A percentile compares a stretch with the other conserved stretches of the same genome.
phyloP scores from a whole-genome alignment of 805 yeast species.

The Suhomyces emberorum region DNA sequence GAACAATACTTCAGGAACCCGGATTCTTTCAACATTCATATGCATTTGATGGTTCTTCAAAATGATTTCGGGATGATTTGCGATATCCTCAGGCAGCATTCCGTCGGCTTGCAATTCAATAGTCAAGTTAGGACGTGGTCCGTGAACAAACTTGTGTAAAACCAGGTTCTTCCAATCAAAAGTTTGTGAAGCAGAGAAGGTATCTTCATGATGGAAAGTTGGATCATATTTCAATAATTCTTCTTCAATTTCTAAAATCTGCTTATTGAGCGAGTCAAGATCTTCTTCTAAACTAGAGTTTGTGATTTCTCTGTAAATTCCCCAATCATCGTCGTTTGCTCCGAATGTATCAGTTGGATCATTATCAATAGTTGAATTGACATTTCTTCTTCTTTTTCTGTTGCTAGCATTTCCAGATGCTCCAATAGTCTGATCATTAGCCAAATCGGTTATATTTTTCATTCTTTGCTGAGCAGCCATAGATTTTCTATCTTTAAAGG shows the following conservation, averaged over 20 bases:
- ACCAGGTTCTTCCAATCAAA: conserved; percentile 82
- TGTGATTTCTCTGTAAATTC: conserved; percentile 79
- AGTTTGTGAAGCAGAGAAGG: conserved; percentile 62
- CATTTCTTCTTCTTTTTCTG: conserved; percentile 43
- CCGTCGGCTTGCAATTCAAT: conserved; percentile 42
- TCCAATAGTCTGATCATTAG: conserved; percentile 54
- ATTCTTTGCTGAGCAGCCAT: conserved; percentile 88
- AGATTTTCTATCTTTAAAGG: conserved; percentile 84
- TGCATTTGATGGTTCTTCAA: conserved; percentile 89
- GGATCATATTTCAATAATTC: conserved; percentile 82
- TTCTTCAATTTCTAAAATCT: conserved; percentile 62
- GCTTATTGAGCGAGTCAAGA: conserved; percentile 68
- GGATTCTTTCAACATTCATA: conserved; percentile 82
- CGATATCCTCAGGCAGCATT: conserved; percentile 40
- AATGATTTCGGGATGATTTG: conserved; percentile 57
- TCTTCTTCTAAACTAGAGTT: conserved; percentile 74
- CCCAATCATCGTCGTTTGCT: conserved; percentile 95
- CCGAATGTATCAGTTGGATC: conserved; percentile 95
- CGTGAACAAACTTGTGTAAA: conserved; percentile 82
- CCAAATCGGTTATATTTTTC: conserved; percentile 86
- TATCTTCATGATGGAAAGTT: conserved; percentile 78
- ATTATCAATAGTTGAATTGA: conserved; percentile 69
- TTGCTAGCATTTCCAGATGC: conserved; percentile 42
- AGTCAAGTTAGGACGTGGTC: conserved; percentile 81
- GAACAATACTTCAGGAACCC: conserved; percentile 88